Percentiles rank a stretch among this genome's conserved stretches.
Evolutionary conservation across 495 filamentous ascomycete genomes (phyloP).

Genomic region (Aspergillus avenaceus): DNA sequence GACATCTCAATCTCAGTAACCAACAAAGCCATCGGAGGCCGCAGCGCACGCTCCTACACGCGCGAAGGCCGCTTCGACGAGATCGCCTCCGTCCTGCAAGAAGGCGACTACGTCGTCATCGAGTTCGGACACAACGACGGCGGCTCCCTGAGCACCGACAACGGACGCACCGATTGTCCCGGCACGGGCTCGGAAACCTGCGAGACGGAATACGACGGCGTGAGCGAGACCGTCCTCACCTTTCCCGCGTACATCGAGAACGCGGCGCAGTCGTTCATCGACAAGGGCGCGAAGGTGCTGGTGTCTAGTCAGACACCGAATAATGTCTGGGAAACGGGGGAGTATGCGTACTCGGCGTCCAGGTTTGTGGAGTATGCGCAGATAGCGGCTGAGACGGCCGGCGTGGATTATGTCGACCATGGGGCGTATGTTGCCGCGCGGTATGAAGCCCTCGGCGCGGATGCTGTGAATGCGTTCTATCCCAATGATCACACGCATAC

Average conservation of each 20-base stretch:
- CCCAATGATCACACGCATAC: slow-evolving; percentile 66
- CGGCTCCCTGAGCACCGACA: slow-evolving; percentile 53
- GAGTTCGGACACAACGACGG: slow-evolving; percentile 67
- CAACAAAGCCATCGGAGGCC: slow-evolving; percentile 57
- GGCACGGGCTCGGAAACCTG: slow-evolving; percentile 54
- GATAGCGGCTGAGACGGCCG: slow-evolving; percentile 41
- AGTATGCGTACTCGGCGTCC: slow-evolving; percentile 33
- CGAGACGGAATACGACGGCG: slow-evolving; percentile 45
- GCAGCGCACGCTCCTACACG: slow-evolving; percentile 56
- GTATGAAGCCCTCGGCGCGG: slow-evolving; percentile 43
- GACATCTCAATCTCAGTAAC: slow-evolving; percentile 41
- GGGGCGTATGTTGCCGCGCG: slow-evolving; percentile 50
- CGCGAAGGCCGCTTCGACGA: slow-evolving; percentile 56
- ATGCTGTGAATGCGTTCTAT: slow-evolving; percentile 47
- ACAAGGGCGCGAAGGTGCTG: slow-evolving; percentile 61
- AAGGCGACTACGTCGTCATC: slow-evolving; percentile 57
- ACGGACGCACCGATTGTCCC: slow-evolving; percentile 55
- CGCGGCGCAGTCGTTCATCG: slow-evolving; percentile 46
- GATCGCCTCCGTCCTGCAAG: slow-evolving; percentile 42
- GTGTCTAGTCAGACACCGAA: slow-evolving; percentile 60
- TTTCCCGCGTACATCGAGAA: slow-evolving; percentile 56
- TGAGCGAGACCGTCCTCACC: slow-evolving; percentile 52
- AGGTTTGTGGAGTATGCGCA: slow-evolving; percentile 58
- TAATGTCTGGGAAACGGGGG: slow-evolving; percentile 56
- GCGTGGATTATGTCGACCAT: slow-evolving; percentile 58